phyloP scores from a whole-genome alignment of 1,284 basidiomycete genomes.

The Pyrrhoderma noxium region DNA sequence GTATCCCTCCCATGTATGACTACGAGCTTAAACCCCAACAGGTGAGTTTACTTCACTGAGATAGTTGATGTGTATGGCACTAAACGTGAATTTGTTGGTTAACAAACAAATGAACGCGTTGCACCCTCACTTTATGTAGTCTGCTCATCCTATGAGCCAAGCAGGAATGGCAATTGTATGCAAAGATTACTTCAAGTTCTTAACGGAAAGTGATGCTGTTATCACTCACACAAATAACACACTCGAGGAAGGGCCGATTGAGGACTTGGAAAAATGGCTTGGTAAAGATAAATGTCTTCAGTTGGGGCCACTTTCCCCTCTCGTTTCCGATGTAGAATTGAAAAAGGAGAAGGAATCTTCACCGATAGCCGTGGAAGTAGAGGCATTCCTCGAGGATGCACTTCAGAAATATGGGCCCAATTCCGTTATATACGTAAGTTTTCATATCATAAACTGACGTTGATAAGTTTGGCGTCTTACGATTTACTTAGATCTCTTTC shows the following conservation, averaged over 20 bases:
- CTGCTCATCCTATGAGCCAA: neutral
- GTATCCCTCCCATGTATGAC: slow-evolving; percentile 15
- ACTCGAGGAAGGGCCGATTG: slow-evolving; percentile 5
- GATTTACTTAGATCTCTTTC: slow-evolving; percentile 16
- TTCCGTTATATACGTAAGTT: slow-evolving; percentile 16
- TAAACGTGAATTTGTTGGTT: too few relatives aligned
- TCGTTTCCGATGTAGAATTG: neutral
- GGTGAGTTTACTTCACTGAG: neutral
- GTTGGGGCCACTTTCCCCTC: slow-evolving; percentile 5
- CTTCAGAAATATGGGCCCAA: slow-evolving; percentile 12
- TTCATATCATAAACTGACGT: neutral
- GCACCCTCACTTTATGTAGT: neutral
- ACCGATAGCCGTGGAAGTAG: slow-evolving; percentile 2
- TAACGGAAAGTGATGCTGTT: slow-evolving; percentile 11
- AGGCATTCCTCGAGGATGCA: slow-evolving; percentile 7
- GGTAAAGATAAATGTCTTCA: neutral
- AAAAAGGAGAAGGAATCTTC: slow-evolving; percentile 1
- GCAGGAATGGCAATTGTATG: neutral
- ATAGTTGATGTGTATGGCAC: too few relatives aligned
- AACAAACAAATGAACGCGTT: too few relatives aligned
- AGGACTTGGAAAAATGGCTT: slow-evolving; percentile 7
- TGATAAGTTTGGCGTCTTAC: neutral
- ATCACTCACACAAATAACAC: neutral
- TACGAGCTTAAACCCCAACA: slow-evolving; percentile 11
- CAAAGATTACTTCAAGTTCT: slow-evolving; percentile 4